These are phyloP conservation scores for Syncephalastrum contaminatum DNA, from an alignment of 371 early-diverging fungal species.

Conservation along the genomic window DNA sequence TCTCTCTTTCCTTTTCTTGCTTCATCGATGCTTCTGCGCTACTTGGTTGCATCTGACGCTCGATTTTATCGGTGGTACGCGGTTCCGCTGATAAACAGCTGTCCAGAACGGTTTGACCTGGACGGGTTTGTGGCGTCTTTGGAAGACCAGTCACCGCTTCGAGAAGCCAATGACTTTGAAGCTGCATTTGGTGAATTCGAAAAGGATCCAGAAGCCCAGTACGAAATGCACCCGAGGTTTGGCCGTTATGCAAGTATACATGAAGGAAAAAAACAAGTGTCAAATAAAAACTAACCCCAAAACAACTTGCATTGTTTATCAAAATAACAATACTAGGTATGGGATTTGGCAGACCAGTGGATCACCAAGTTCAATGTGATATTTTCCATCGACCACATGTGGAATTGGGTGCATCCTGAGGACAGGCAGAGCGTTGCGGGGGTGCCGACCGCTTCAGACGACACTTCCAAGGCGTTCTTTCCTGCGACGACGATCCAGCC, in stretches of 20 bases:
- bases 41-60: constrained; percentile 36
- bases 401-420: constrained; percentile 34
- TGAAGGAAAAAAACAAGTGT: neutral
- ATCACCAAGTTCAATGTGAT: constrained; percentile 47
- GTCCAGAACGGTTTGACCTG: constrained; percentile 29
- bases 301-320: constrained; percentile 12
- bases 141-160: constrained; percentile 9
- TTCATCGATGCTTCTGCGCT: constrained; percentile 19
- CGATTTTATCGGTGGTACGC: constrained; percentile 39
- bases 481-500: constrained; percentile 22
- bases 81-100: constrained; percentile 25
- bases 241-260: constrained; percentile 39
- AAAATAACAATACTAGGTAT: constrained; percentile 24
- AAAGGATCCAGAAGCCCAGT: constrained; percentile 30
- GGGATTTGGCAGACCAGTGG: constrained; percentile 50
- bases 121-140: constrained; percentile 30
- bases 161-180: constrained; percentile 9
- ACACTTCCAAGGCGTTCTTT: constrained; percentile 12
- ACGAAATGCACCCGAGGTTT: constrained; percentile 42
- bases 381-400: constrained; percentile 45
- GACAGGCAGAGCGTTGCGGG: neutral
- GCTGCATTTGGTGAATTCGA: constrained; percentile 31
- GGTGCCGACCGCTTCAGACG: constrained; percentile 6
- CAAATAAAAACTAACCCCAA: neutral
- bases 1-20: constrained; percentile 8